phyloP scores from a whole-genome alignment of 148 eudicot genomes.

The Rhododendron mucronatum region DNA sequence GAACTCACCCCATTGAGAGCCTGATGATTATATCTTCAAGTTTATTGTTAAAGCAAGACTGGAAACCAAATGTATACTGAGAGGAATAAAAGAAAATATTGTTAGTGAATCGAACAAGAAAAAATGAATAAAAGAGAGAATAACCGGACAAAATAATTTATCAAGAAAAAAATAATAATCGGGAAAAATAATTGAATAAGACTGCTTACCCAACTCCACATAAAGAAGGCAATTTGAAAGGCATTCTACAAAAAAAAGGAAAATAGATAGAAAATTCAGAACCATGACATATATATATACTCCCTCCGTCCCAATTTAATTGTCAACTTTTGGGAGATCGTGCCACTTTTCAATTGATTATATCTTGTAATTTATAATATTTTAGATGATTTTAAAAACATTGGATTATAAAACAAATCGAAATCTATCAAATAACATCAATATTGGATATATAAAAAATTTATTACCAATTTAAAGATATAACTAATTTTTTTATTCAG shows the following conservation, averaged over 20 bases:
- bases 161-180: too few species aligned
- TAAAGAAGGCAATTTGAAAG: constrained; percentile 31
- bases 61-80: constrained; percentile 33
- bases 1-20: constrained; percentile 9
- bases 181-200: background rate
- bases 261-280: background rate
- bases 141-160: too few species aligned
- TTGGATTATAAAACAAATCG: too few species aligned
- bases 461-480: too few species aligned
- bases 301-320: too few species aligned
- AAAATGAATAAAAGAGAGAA: background rate
- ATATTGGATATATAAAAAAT: too few species aligned
- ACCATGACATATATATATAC: background rate
- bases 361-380: too few species aligned
- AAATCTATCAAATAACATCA: too few species aligned
- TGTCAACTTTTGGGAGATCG: too few species aligned
- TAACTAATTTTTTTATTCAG: too few species aligned
- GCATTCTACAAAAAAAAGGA: constrained; percentile 22
- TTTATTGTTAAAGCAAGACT: constrained; percentile 25
- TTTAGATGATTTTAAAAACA: too few species aligned
- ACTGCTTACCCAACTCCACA: constrained; percentile 23
- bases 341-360: too few species aligned
- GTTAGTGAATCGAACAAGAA: background rate
- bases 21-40: constrained; percentile 10
- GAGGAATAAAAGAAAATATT: background rate